Conservation (phyloP, 257 asterid genomes). For the Forsythia suspensa region DNA sequence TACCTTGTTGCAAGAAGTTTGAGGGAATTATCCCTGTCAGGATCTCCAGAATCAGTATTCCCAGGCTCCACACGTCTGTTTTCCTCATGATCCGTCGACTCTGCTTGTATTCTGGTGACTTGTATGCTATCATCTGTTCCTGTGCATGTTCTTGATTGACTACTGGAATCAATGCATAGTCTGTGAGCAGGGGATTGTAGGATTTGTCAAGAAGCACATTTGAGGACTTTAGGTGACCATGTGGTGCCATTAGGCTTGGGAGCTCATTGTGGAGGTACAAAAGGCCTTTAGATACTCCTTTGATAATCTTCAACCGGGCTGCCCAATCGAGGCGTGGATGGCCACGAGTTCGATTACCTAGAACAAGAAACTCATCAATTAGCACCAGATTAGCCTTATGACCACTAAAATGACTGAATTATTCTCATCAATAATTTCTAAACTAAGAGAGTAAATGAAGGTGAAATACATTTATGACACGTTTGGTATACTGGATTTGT, state of each 20-base stretch:
- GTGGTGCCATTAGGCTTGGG: conserved; percentile 83
- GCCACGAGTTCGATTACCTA: conserved; percentile 57
- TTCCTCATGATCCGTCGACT: conserved; percentile 65
- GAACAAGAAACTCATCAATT: not conserved
- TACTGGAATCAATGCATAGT: conserved; percentile 79
- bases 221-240: conserved; percentile 90
- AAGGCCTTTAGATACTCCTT: conserved; percentile 76
- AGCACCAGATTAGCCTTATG: not conserved
- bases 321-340: conserved; percentile 67
- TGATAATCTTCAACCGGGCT: conserved; percentile 60
- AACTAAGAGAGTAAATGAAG: not conserved
- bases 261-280: conserved; percentile 69
- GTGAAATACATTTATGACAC: not conserved
- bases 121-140: conserved; percentile 78
- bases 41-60: conserved; percentile 68
- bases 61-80: conserved; percentile 87
- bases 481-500: no score
- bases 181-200: conserved; percentile 59
- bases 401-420: no score
- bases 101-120: conserved; percentile 67
- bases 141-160: conserved; percentile 77
- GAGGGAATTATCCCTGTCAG: conserved; percentile 73
- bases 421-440: no score
- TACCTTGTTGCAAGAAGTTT: conserved; percentile 41
- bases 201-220: conserved; percentile 66